Evolutionary conservation across 2,329 filamentous ascomycete species (phyloP), one percentile per base, ranked within the genome.

Genomic region (Phyllachora maydis): DNA sequence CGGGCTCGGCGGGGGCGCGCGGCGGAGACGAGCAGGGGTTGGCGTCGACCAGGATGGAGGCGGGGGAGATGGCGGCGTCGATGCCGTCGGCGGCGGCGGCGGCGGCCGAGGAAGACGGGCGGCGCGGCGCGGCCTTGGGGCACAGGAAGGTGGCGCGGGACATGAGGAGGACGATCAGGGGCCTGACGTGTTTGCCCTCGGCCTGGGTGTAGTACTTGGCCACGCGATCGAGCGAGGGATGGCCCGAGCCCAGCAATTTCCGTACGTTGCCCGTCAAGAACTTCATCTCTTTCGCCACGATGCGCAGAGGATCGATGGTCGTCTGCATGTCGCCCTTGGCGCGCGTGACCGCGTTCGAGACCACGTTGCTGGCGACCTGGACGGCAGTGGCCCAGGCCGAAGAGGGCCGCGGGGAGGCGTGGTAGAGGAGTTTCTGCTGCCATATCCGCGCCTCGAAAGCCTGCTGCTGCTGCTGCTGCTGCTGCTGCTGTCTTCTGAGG

Each of bases 151-250:
- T 93, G 4, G 88, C 88, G 43, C 83, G 68, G 31, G 83, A 85
- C 85, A 98, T 95, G 38, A 98, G 69, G 31, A 98, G 65, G 15
- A 98, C 83, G 30, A 98, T 75, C 47, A 93, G 66, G 15, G 88
- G 88, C 35, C 88, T 73, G 36, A 98, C 73, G 49, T 95, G 88
- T 55, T 98, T 98, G 32, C 88, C 88, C 56, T 95, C 82, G 29
- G 78, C 78, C 40, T 85, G 77, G 12, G 88, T 92, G 48, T 98
- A 98, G 58, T 98, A 98, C 51, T 98, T 98, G 24, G 88, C 82
- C 14, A 83, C 85, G 19, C 79, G 83, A 43, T 95, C 88, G 29
- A 98, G 64, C 21, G 83, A 82, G 1, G 88, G 88, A 43, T 98
- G 85, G 5, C 85, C 85, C 0, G 83, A 93, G 5, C 85, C 85